phyloP scores from a whole-genome alignment of 129 eudicot species.

The Lonicera japonica region DNA sequence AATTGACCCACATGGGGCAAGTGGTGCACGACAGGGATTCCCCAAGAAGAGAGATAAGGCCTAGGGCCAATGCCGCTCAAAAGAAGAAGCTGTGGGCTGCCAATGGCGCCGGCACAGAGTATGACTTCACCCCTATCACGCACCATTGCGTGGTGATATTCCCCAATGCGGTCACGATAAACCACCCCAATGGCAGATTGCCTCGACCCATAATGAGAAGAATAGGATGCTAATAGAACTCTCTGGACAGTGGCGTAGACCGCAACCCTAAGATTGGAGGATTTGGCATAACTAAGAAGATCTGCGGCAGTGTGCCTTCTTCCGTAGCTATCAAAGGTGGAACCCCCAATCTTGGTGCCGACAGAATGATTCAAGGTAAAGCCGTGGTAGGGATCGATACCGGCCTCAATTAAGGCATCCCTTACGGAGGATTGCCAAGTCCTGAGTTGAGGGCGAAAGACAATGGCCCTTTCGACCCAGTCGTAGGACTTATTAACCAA shows the following conservation, averaged over 20 bases:
- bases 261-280: slow-evolving; percentile 46
- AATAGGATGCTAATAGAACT: slow-evolving; percentile 38
- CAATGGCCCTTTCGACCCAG: slow-evolving; percentile 76
- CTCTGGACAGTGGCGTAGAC: slow-evolving; percentile 65
- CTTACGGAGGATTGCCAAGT: slow-evolving; percentile 71
- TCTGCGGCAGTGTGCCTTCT: slow-evolving; percentile 69
- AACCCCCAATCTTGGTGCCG: slow-evolving; percentile 84
- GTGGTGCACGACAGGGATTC: slow-evolving; percentile 64
- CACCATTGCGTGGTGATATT: slow-evolving; percentile 59
- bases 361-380: slow-evolving; percentile 41
- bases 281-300: slow-evolving; percentile 45
- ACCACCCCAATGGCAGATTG: slow-evolving; percentile 61
- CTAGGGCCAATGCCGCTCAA: slow-evolving; percentile 80
- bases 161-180: slow-evolving; percentile 42
- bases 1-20: slow-evolving; percentile 69
- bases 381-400: slow-evolving; percentile 48
- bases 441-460: slow-evolving; percentile 59
- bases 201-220: slow-evolving; percentile 15
- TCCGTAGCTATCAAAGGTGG: slow-evolving; percentile 63
- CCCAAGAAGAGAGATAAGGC: slow-evolving; percentile 79
- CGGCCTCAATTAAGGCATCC: slow-evolving; percentile 63
- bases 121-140: slow-evolving; percentile 54
- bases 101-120: slow-evolving; percentile 71
- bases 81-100: slow-evolving; percentile 76
- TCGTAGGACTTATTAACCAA: slow-evolving; percentile 52